Evolutionary conservation across 208 protist genomes (phyloP).

Genomic region (Trypanosoma cruzi): DNA sequence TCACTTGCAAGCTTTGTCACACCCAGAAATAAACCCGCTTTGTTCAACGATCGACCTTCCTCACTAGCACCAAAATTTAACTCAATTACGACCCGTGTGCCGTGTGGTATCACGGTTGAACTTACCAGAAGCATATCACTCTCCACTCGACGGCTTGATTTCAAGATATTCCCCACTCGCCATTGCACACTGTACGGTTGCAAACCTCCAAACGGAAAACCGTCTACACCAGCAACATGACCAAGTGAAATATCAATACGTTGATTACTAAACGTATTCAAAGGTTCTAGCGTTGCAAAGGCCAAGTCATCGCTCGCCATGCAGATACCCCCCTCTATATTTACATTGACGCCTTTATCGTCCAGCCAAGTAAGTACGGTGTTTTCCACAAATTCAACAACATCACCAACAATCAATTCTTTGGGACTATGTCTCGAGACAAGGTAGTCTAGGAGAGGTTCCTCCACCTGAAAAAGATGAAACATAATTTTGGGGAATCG

Average conservation of each 20-base stretch:
- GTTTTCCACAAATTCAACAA: slow-evolving; percentile 86
- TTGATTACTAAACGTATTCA: slow-evolving; percentile 46
- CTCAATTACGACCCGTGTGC: slow-evolving; percentile 57
- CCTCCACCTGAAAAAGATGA: slow-evolving; percentile 33
- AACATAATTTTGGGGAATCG: slow-evolving; percentile 76
- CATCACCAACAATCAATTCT: slow-evolving; percentile 43
- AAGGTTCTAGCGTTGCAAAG: slow-evolving; percentile 64
- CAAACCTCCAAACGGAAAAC: slow-evolving; percentile 78
- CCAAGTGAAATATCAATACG: slow-evolving; percentile 67
- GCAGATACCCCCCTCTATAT: slow-evolving; percentile 43
- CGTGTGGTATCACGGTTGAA: slow-evolving; percentile 53
- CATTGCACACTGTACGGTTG: slow-evolving; percentile 73
- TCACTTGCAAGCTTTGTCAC: slow-evolving; percentile 59
- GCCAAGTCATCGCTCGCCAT: slow-evolving; percentile 54
- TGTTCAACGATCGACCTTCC: slow-evolving; percentile 7
- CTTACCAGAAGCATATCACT: slow-evolving; percentile 68
- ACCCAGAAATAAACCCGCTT: slow-evolving; percentile 73
- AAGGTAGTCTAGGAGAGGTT: slow-evolving; percentile 59
- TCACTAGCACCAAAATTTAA: slow-evolving; percentile 15
- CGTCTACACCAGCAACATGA: slow-evolving; percentile 70
- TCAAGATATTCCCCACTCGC: slow-evolving; percentile 47
- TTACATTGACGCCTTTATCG: slow-evolving; percentile 73
- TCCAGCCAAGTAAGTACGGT: slow-evolving; percentile 58
- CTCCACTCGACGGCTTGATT: slow-evolving; percentile 35
- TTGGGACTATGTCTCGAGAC: slow-evolving; percentile 58